A percentile compares a stretch with the other conserved stretches of the same genome.
Evolutionary conservation across 495 filamentous ascomycete species (phyloP).

Genomic region (Amniculicola lignicola): DNA sequence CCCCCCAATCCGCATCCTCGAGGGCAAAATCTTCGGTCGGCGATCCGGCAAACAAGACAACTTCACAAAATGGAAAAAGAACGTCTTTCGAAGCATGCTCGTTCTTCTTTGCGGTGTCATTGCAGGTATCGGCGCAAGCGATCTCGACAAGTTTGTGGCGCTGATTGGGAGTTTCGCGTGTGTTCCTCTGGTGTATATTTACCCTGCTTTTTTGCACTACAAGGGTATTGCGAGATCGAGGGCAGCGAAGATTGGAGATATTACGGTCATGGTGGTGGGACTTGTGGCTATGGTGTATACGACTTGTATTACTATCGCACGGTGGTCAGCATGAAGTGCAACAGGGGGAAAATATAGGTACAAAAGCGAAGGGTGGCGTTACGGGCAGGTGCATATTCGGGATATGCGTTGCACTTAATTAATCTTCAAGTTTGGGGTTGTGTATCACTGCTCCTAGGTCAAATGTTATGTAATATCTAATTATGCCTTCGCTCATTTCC

Average conservation of each 20-base stretch:
- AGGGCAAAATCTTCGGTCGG: conserved; percentile 51
- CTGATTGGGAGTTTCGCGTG: conserved; percentile 63
- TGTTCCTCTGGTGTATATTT: conserved; percentile 49
- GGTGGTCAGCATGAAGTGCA: conserved; percentile 28
- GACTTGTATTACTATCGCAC: conserved; percentile 50
- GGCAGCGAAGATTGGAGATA: conserved; percentile 51
- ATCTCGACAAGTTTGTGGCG: conserved; percentile 63
- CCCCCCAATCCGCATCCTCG: conserved; percentile 60
- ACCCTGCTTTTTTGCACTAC: conserved; percentile 56
- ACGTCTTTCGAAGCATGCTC: conserved; percentile 51
- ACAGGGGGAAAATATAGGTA: no score
- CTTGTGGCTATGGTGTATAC: conserved; percentile 61
- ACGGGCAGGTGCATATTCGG: no score
- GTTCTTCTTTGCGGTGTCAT: conserved; percentile 52
- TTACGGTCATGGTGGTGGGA: conserved; percentile 55
- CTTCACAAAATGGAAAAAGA: conserved; percentile 65
- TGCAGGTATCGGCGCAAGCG: conserved; percentile 53
- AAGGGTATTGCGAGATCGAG: conserved; percentile 53
- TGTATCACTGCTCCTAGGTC: no score
- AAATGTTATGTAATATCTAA: no score
- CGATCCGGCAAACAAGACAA: conserved; percentile 54
- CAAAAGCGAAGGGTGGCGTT: no score
- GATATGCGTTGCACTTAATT: no score
- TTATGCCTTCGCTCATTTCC: no score
- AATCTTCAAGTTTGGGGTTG: no score